Evolutionary conservation across 441 rosid genomes (phyloP), one percentile per base, ranked within the genome.

Genomic region (Syzygium syzygioides): DNA sequence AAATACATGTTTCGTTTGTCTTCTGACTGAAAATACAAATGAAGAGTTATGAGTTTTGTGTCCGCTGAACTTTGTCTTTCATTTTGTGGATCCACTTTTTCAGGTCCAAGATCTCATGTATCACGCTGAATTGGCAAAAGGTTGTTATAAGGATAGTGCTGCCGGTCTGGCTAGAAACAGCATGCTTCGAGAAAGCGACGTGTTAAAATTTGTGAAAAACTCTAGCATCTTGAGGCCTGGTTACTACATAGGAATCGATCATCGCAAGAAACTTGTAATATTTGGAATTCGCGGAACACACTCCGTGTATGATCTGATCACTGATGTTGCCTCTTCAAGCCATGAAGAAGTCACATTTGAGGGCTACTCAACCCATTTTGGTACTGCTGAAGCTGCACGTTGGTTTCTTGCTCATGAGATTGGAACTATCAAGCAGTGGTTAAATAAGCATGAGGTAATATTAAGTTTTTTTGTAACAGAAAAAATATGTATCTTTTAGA

Each of bases 221-320:
- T 98, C 98, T 19, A 94, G 95, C 76, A 96, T 98, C 87, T 94
- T 97, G 98, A 95, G 99, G 93, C 99, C 99, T 66, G 99, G 99
- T 52, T 97, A 97, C 90, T 98, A 95, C 87, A 90, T 98, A 56
- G 99, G 94, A 55, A 87, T 97, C 88, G 99, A 98, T 93, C 95
- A 93, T 87, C 93, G 95, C 30, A 94, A 93, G 90, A 97, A 95
- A 87, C 97, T 96, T 26, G 93, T 98, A 68, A 95, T 98, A 71
- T 91, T 98, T 60, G 98, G 93, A 79, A 97, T 96, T 87, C 97
- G 98, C 15, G 98, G 98, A 80, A 97, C 99, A 34, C 97, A 97
- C 91, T 95, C 97, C 1, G 96, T 95, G 18, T 96, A 95, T 84
- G 99, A 98, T 90, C 94, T 97, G 52, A 95, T 96, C 56, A 96